Percentiles rank a stretch among this genome's conserved stretches.
Conservation (phyloP, 352 stramenopile species). For the Phytopythium boreale region DNA sequence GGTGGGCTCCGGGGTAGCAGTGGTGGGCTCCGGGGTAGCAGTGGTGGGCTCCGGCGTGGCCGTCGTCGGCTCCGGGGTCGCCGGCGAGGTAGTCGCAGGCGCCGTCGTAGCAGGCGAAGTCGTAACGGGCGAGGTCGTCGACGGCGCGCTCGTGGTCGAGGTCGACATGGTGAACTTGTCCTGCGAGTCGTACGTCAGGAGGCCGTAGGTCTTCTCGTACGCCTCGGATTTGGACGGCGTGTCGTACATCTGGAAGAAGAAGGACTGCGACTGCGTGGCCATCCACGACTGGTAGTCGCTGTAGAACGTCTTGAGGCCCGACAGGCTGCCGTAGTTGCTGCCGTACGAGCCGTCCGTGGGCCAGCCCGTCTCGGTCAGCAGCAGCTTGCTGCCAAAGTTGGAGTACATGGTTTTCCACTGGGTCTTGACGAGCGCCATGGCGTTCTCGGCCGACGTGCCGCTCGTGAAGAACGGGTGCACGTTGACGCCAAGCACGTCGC, state of each 20-base stretch:
- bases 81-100: slow-evolving; percentile 6
- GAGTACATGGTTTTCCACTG: slow-evolving; percentile 48
- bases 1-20: slow-evolving; percentile 7
- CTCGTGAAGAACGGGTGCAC: slow-evolving; percentile 59
- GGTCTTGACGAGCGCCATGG: slow-evolving; percentile 43
- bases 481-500: slow-evolving; percentile 54
- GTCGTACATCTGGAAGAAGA: slow-evolving; percentile 84
- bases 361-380: slow-evolving; percentile 57
- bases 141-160: slow-evolving; percentile 9
- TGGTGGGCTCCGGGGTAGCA: slow-evolving; percentile 7
- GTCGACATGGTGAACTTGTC: slow-evolving; percentile 45
- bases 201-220: slow-evolving; percentile 54
- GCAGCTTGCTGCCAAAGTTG: slow-evolving; percentile 44
- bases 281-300: slow-evolving; percentile 60
- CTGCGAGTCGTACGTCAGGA: slow-evolving; percentile 37
- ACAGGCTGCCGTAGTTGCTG: slow-evolving; percentile 33
- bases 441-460: slow-evolving; percentile 24
- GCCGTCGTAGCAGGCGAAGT: slow-evolving; percentile 5
- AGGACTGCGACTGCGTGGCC: slow-evolving; percentile 42
- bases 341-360: slow-evolving; percentile 30
- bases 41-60: slow-evolving; percentile 5
- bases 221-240: slow-evolving; percentile 31
- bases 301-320: slow-evolving; percentile 46
- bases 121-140: slow-evolving; percentile 7
- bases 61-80: not conserved